Evolutionary conservation across 768 basidiomycete species (phyloP).

Genomic region (Lactarius pseudohatsudake): DNA sequence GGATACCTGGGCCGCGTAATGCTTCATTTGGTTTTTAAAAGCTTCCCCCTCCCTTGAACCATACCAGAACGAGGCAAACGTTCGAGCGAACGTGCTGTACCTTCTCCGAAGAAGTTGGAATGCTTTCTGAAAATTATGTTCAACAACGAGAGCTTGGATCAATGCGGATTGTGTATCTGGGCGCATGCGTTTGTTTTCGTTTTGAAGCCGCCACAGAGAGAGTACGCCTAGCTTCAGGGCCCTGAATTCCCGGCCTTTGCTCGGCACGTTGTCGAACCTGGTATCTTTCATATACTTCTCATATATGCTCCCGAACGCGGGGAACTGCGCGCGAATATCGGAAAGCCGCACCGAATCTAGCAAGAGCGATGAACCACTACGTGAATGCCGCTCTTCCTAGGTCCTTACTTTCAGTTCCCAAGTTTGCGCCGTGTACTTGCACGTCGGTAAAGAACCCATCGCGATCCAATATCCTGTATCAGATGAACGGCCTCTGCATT

Average conservation of each 20-base stretch:
- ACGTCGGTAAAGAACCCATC: background rate
- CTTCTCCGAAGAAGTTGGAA: background rate
- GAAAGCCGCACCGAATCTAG: background rate
- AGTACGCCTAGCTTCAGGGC: slow-evolving; percentile 4
- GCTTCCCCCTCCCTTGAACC: background rate
- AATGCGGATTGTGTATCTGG: background rate
- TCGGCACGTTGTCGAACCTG: background rate
- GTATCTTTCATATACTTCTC: background rate
- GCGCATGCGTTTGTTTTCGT: background rate
- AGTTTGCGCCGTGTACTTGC: too few relatives aligned
- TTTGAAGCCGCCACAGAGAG: background rate
- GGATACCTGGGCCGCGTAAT: too few relatives aligned
- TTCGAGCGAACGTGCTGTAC: background rate
- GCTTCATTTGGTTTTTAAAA: background rate
- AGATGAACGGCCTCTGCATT: background rate
- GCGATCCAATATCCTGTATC: background rate
- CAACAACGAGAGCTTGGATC: background rate
- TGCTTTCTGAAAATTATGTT: background rate
- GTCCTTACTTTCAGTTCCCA: background rate
- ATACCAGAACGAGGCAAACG: background rate
- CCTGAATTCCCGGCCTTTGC: background rate
- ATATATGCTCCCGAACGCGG: background rate
- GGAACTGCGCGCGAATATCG: background rate
- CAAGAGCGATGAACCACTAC: background rate
- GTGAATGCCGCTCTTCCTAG: background rate